Percentiles rank a stretch among this genome's conserved stretches.
Conservation (phyloP, 306 rosid species). For the Citrullus colocynthis region DNA sequence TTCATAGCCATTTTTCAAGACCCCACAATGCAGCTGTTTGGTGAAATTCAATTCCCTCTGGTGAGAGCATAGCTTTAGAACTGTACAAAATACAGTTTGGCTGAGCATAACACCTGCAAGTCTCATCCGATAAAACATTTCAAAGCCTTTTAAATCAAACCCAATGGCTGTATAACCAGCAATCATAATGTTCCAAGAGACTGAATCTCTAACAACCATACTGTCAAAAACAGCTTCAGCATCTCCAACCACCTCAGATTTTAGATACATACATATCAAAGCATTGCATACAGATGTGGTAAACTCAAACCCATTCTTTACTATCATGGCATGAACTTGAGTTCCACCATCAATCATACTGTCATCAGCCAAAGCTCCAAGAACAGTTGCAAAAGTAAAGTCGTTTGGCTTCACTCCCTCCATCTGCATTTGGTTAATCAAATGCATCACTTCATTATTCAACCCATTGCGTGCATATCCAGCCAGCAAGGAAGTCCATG, state of each 20-base stretch:
- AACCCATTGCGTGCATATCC: conserved; percentile 48
- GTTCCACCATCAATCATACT: conserved; percentile 35
- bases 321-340: conserved; percentile 47
- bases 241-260: conserved; percentile 41
- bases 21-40: conserved; percentile 47
- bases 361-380: conserved; percentile 47
- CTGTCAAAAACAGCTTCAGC: conserved; percentile 50
- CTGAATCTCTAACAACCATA: conserved; percentile 38
- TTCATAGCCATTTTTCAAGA: conserved; percentile 46
- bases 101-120: conserved; percentile 42
- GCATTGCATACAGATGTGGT: conserved; percentile 42
- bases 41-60: conserved; percentile 35
- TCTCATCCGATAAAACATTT: conserved; percentile 45
- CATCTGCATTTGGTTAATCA: conserved; percentile 39
- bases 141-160: conserved; percentile 44
- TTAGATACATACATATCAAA: conserved; percentile 52
- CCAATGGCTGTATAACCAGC: conserved; percentile 50
- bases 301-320: conserved; percentile 55
- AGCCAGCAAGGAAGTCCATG: conserved; percentile 68
- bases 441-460: conserved; percentile 21
- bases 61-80: conserved; percentile 51
- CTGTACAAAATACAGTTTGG: conserved; percentile 33
- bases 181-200: conserved; percentile 74
- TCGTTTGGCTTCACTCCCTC: conserved; percentile 49
- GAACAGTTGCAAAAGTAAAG: conserved; percentile 35